Evolutionary conservation across 1,139 yeast species (phyloP).

Genomic region (Suzukiozyma palmioleophila): DNA sequence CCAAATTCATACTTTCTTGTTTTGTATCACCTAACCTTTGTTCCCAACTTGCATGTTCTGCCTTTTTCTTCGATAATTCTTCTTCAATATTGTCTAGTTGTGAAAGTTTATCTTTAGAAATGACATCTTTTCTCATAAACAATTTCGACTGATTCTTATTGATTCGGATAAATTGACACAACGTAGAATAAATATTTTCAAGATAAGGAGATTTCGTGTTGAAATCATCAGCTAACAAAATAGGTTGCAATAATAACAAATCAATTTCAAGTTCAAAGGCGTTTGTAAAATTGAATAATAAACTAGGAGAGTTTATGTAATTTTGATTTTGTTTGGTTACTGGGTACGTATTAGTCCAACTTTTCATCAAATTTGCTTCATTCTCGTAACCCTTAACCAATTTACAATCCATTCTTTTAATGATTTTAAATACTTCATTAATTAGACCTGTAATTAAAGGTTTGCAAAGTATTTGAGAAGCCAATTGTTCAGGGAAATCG

Average conservation of each 20-base stretch:
- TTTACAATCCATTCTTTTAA: slow-evolving; percentile 75
- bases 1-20: slow-evolving; percentile 17
- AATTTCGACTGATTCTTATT: slow-evolving; percentile 37
- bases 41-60: slow-evolving; percentile 7
- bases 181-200: slow-evolving; percentile 77
- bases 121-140: slow-evolving; percentile 22
- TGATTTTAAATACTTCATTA: slow-evolving; percentile 67
- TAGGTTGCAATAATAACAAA: slow-evolving; percentile 76
- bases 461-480: slow-evolving; percentile 70
- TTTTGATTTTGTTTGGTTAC: slow-evolving; percentile 20
- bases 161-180: slow-evolving; percentile 61
- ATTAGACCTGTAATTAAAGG: slow-evolving; percentile 80
- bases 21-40: slow-evolving; percentile 19
- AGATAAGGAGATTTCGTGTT: slow-evolving; percentile 84
- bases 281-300: slow-evolving; percentile 60
- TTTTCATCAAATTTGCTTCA: slow-evolving; percentile 53
- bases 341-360: slow-evolving; percentile 50
- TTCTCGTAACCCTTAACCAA: slow-evolving; percentile 61
- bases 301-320: slow-evolving; percentile 43
- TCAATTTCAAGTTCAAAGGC: slow-evolving; percentile 60
- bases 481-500: slow-evolving; percentile 53
- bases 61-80: slow-evolving; percentile 10
- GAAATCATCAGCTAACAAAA: slow-evolving; percentile 79
- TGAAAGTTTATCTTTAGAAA: slow-evolving; percentile 5
- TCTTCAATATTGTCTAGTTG: slow-evolving; percentile 7